Evolutionary conservation across 441 rosid genomes (phyloP).

Genomic region (Theobroma grandiflorum): DNA sequence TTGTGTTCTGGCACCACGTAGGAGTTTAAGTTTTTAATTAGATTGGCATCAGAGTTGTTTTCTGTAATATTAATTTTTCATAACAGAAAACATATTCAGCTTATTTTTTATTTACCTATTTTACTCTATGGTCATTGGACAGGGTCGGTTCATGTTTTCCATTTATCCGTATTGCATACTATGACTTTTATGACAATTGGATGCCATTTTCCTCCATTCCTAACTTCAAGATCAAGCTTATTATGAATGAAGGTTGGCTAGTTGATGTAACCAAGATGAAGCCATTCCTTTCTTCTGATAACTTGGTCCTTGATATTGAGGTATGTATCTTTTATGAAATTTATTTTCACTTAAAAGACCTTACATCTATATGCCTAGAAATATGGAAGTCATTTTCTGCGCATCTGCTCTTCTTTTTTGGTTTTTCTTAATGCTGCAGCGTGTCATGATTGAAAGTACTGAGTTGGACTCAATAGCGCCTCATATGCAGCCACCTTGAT

Average conservation of each 20-base stretch:
- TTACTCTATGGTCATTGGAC: constrained; percentile 12
- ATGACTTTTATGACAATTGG: constrained; percentile 58
- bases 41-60: neutral
- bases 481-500: constrained; percentile 46
- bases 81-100: neutral
- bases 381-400: neutral
- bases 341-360: neutral
- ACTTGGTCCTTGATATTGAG: constrained; percentile 47
- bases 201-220: constrained; percentile 53
- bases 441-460: constrained; percentile 44
- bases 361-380: neutral
- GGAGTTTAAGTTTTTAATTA: neutral
- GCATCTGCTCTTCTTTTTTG: neutral
- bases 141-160: constrained; percentile 69
- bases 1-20: neutral
- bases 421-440: constrained; percentile 39
- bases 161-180: constrained; percentile 46
- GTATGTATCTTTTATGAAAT: constrained; percentile 33
- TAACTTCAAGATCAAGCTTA: constrained; percentile 43
- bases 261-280: no score
- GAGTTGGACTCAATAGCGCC: constrained; percentile 54
- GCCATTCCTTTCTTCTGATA: constrained; percentile 14
- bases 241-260: neutral
- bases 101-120: neutral
- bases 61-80: neutral